Base-by-base conservation (phyloP, 2,329 filamentous ascomycete species). In the Bipolaris zeicola region DNA sequence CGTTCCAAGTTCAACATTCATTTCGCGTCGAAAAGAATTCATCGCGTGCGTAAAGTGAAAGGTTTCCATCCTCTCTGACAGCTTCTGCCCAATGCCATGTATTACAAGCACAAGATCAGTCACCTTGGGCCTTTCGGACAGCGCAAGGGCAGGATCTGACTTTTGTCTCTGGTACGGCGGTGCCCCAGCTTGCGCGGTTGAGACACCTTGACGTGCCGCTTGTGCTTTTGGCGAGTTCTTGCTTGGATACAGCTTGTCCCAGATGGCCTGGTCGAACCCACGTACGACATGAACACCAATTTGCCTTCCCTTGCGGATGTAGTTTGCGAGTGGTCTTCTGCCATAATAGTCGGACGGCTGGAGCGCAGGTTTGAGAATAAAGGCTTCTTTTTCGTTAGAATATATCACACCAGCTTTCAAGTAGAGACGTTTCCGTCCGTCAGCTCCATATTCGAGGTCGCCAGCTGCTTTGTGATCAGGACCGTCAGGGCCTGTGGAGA, bases 21-120 rank as follows among this genome's bases (percentile, higher is more conserved):
- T 85, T 18, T 91, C 87, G 57, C 93, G 85, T 11, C 95, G 87
- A 65, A 99, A 95, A 0, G 88, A 86, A 70, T 96, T 98, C 72
- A 98, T 94, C 5, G 92, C 91, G 74, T 98, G 94, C 0, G 95
- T 99, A 68, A 99, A 99, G 74, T 98, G 92, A 68, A 93, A 99
- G 66, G 92, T 96, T 75, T 98, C 94, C 58, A 98, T 91, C 11
- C 93, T 84, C 73, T 99, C 92, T 0, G 93, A 96, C 47, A 98
- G 83, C 74, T 99, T 98, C 74, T 99, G 95, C 0, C 95, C 95
- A 62, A 99, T 98, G 1, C 95, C 95, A 69, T 99, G 95, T 41
- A 95, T 90, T 8, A 98, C 91, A 4, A 99, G 82, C 1, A 98
- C 85, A 6, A 99, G 81, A 70, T 99, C 95, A 0, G 90, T 94